A percentile compares a stretch with the other conserved stretches of the same genome.
Evolutionary conservation across 1,284 basidiomycete genomes (phyloP).

Genomic region (Thecaphora thlaspeos): DNA sequence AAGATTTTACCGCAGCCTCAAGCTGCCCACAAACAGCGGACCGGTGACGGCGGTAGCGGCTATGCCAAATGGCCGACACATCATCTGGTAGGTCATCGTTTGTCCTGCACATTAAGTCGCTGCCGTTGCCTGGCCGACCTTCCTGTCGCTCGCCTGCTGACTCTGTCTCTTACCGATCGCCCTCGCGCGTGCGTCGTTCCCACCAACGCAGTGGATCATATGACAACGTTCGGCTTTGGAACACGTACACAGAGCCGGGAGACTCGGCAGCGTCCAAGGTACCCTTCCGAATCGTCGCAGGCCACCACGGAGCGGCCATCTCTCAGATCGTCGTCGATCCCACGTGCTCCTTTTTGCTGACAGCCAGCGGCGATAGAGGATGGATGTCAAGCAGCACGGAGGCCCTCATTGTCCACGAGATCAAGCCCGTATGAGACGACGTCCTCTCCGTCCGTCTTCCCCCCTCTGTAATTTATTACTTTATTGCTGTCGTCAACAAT

Average conservation of each 20-base stretch:
- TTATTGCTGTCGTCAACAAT: too few relatives aligned
- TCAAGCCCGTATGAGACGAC: conserved; percentile 17
- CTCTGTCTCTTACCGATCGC: background rate
- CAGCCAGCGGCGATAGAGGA: conserved; percentile 88
- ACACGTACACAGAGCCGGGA: conserved; percentile 69
- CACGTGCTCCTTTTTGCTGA: conserved; percentile 78
- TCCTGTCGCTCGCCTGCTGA: background rate
- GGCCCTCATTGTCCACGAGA: conserved; percentile 50
- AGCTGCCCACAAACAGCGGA: conserved; percentile 84
- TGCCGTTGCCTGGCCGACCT: too few relatives aligned
- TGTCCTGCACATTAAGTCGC: too few relatives aligned
- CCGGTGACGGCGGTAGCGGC: conserved; percentile 85
- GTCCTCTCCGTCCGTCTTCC: too few relatives aligned
- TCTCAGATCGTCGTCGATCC: conserved; percentile 87
- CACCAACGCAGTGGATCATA: conserved; percentile 70
- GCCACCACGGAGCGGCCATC: conserved; percentile 89
- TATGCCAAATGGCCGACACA: conserved; percentile 84
- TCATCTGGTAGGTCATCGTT: conserved; percentile 71
- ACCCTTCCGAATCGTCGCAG: conserved; percentile 87
- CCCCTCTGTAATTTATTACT: too few relatives aligned
- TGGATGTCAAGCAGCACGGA: conserved; percentile 65
- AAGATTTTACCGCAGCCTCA: conserved; percentile 73
- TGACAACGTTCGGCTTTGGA: conserved; percentile 93
- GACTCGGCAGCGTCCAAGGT: conserved; percentile 63
- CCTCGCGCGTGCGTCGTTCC: background rate